Base-by-base conservation (phyloP, 352 stramenopile species). In the Phytophthora sojae region DNA sequence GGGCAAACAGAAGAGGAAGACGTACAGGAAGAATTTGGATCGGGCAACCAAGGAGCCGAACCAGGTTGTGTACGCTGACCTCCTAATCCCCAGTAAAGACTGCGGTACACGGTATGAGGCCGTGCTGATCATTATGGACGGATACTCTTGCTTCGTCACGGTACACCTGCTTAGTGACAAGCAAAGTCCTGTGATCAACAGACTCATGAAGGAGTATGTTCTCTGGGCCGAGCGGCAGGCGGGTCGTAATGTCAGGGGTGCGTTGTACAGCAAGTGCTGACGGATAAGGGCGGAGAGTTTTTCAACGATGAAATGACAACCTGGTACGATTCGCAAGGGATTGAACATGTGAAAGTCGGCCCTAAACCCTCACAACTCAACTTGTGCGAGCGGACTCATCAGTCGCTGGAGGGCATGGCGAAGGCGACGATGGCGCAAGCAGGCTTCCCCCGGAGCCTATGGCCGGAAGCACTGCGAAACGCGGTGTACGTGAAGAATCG, bases 401-500 rank as follows among this genome's bases (percentile, higher is more conserved):
- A 64, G 32, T 54, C 44, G 0, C 23, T 67, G n/a, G 50, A 61
- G 14, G 61, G 15, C 0, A 61, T 61, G 37, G 56, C 52, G 8
- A 67, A 67, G n/a, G 17, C 50, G 9, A 56, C 19, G 17, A 61
- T 67, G 61, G 25, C 45, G 26, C 47, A 71, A 11, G 29, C 64
- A 32, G 64, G 47, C 2, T 47, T 71, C 50, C 64, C 55, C 29
- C 32, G 64, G 0, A 64, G 55, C 39, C 5, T 71, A 0, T 71
- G 53, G 35, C 5, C 35, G 12, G 35, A 44, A 44, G 35, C 35
- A 11, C 15, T 60, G 29, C 37, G 25, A 1, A 70, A 64, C 23
- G 63, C 47, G 6, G 55, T 70, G 7, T 64, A 70, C 21, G 32
- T 70, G 1, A 64, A 64, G 49, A 70, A 60, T 25, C 54, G 55